phyloP scores from a whole-genome alignment of 2,329 filamentous ascomycete species.

The Arachnopeziza araneosa region DNA sequence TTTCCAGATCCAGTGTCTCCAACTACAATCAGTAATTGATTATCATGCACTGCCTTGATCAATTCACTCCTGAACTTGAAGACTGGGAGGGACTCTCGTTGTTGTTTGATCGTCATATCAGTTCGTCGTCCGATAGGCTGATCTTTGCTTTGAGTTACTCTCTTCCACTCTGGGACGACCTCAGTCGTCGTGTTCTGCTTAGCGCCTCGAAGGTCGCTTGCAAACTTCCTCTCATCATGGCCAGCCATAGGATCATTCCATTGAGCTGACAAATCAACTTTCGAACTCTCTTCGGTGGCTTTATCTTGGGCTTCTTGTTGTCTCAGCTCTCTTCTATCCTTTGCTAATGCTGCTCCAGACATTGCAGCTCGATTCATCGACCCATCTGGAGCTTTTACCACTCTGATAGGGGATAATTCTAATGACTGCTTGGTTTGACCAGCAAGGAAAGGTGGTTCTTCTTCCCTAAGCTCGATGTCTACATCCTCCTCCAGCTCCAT shows the following conservation, averaged over 20 bases:
- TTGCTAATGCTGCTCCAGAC: constrained; percentile 81
- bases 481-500: constrained; percentile 94
- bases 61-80: constrained; percentile 83
- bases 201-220: constrained; percentile 71
- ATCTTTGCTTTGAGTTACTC: constrained; percentile 71
- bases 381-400: constrained; percentile 97
- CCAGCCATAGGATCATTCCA: constrained; percentile 97
- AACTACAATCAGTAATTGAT: constrained; percentile 92
- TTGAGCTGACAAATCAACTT: constrained; percentile 79
- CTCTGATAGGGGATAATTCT: constrained; percentile 89
- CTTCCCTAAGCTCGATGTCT: constrained; percentile 93
- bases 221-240: constrained; percentile 81
- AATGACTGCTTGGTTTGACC: constrained; percentile 96
- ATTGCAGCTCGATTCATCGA: constrained; percentile 95
- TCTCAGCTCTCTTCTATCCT: constrained; percentile 81
- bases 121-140: constrained; percentile 81
- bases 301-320: constrained; percentile 83
- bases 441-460: constrained; percentile 91
- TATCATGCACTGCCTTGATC: constrained; percentile 77
- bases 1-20: constrained; percentile 97
- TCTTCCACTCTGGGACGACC: constrained; percentile 87
- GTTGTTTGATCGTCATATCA: constrained; percentile 88
- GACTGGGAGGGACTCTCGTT: constrained; percentile 83
- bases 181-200: constrained; percentile 55
- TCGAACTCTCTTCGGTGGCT: constrained; percentile 64